Conservation (phyloP, 345 rosid species). For the Lumnitzera racemosa region DNA sequence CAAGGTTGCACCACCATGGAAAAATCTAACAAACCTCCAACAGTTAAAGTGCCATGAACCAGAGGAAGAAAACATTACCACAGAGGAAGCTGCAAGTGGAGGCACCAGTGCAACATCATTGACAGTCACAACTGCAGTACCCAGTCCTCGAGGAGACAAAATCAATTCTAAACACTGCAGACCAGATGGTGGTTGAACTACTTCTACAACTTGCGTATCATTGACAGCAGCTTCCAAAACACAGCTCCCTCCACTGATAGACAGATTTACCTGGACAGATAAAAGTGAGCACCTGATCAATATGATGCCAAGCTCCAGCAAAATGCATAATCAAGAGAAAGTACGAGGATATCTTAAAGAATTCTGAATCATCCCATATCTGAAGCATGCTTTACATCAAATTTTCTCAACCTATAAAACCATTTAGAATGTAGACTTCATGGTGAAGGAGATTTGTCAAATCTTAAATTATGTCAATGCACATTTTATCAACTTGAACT, state of each 20-base stretch:
- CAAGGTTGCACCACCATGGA: too few species aligned
- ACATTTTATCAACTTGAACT: too few species aligned
- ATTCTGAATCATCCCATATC: too few species aligned
- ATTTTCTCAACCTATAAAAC: too few species aligned
- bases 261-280: conserved; percentile 59
- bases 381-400: too few species aligned
- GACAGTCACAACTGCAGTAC: conserved; percentile 69
- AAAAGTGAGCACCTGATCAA: not conserved
- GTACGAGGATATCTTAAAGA: too few species aligned
- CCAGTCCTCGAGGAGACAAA: conserved; percentile 73
- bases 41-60: too few species aligned
- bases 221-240: conserved; percentile 72
- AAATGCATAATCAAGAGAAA: too few species aligned
- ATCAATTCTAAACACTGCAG: conserved; percentile 69
- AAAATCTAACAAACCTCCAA: too few species aligned
- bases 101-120: conserved; percentile 80
- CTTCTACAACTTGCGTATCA: conserved; percentile 75
- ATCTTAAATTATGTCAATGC: too few species aligned
- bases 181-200: conserved; percentile 55
- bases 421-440: too few species aligned
- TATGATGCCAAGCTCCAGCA: not conserved
- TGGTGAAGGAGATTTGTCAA: too few species aligned
- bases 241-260: conserved; percentile 90
- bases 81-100: conserved; percentile 57
- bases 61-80: conserved; percentile 35